Evolutionary conservation across 352 stramenopile species (phyloP).

Genomic region (Pythium dissimile): DNA sequence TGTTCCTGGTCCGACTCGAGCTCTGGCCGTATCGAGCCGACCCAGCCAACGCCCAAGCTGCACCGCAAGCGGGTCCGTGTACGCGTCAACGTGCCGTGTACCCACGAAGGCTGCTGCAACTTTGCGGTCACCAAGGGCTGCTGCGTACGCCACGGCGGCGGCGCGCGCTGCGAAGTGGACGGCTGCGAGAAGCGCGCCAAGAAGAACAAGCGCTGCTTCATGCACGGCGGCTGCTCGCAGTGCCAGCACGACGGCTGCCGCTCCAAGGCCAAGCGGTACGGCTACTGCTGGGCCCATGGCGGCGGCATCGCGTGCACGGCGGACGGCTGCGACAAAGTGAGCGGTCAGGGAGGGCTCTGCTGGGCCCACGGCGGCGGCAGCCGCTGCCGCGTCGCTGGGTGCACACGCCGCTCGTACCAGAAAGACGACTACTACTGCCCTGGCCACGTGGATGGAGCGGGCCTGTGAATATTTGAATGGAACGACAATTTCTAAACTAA

Average conservation of each 20-base stretch:
- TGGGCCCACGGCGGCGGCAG: slow-evolving; percentile 34
- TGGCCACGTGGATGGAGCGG: neutral
- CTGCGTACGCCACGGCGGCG: slow-evolving; percentile 37
- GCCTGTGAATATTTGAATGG: neutral
- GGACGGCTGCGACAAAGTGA: slow-evolving; percentile 8
- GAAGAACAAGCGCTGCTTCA: slow-evolving; percentile 10
- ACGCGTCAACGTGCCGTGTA: neutral
- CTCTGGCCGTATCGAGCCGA: neutral
- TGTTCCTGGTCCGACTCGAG: neutral
- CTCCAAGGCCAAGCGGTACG: slow-evolving; percentile 19
- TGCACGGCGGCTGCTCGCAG: slow-evolving; percentile 14
- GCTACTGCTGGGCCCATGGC: slow-evolving; percentile 19
- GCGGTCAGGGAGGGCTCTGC: slow-evolving; percentile 6
- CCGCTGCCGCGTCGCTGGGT: slow-evolving; percentile 41
- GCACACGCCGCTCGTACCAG: slow-evolving; percentile 40
- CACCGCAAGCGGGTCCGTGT: slow-evolving; percentile 7
- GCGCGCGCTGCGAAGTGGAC: slow-evolving; percentile 4
- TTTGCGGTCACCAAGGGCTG: slow-evolving; percentile 18
- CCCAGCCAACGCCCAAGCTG: neutral
- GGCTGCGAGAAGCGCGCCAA: slow-evolving; percentile 16
- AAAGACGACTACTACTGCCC: slow-evolving; percentile 12
- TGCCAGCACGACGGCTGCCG: slow-evolving; percentile 12
- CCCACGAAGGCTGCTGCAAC: neutral
- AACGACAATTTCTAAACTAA: neutral
- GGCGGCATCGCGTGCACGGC: slow-evolving; percentile 3